Evolutionary conservation across 768 basidiomycete species (phyloP).

Genomic region (Mycena alexandri): DNA sequence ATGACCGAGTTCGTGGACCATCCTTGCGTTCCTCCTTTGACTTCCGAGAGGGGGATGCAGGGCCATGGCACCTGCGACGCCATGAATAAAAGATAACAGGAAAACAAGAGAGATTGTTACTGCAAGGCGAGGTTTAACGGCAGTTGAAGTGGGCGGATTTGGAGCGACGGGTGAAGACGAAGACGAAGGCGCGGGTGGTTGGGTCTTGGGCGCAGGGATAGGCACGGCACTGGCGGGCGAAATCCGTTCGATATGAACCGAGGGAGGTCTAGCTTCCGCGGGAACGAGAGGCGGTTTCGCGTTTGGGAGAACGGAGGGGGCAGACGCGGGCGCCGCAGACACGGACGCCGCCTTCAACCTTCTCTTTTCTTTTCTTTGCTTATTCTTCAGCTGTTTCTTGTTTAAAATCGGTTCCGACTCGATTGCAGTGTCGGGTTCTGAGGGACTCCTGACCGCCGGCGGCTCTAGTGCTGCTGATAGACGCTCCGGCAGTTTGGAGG

Average conservation of each 20-base stretch:
- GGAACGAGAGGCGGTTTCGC: not conserved
- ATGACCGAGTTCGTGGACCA: constrained; percentile 18
- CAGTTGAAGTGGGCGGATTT: not conserved
- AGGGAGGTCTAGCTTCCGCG: not conserved
- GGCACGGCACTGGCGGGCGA: not conserved
- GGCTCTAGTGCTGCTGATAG: not conserved
- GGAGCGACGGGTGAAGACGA: constrained; percentile 1
- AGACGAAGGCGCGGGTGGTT: not conserved
- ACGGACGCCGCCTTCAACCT: constrained; percentile 40
- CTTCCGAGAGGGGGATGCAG: constrained; percentile 2
- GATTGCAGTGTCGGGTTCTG: not conserved
- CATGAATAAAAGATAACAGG: not conserved
- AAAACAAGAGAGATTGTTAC: not conserved
- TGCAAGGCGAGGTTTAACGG: not conserved
- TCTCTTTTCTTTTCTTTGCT: constrained; percentile 44
- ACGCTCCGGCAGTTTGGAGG: not conserved
- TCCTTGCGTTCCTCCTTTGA: not conserved
- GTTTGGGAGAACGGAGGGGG: not conserved
- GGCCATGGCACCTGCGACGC: constrained; percentile 9
- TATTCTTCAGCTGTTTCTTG: constrained; percentile 41
- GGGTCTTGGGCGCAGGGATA: not conserved
- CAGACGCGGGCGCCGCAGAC: not conserved
- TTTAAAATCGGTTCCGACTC: constrained; percentile 20
- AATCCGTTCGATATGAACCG: too few species aligned
- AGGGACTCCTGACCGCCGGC: not conserved